Conservation (phyloP, 306 rosid genomes). For the Comarum palustre region DNA sequence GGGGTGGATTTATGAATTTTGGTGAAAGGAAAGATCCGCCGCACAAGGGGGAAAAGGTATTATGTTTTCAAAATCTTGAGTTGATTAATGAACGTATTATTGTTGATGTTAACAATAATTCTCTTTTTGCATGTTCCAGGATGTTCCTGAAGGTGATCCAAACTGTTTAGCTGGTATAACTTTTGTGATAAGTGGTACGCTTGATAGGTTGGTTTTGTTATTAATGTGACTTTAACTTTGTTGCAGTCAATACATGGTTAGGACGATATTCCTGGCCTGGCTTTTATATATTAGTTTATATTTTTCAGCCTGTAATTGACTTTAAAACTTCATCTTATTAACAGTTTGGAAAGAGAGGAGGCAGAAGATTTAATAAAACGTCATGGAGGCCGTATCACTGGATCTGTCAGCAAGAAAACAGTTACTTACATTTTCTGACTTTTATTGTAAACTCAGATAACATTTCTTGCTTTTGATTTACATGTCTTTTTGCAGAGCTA, state of each 20-base stretch:
- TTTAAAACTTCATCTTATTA: slow-evolving; percentile 17
- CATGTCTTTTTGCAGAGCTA: slow-evolving; percentile 63
- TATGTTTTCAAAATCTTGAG: slow-evolving; percentile 9
- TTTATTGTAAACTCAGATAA: slow-evolving; percentile 14
- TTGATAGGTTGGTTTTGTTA: slow-evolving; percentile 63
- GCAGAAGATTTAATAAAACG: slow-evolving; percentile 95
- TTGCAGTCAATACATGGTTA: neutral
- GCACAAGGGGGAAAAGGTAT: slow-evolving; percentile 92
- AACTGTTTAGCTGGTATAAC: slow-evolving; percentile 79
- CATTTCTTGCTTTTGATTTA: slow-evolving; percentile 20
- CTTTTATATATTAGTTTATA: neutral
- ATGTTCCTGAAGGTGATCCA: slow-evolving; percentile 91
- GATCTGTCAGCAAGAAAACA: slow-evolving; percentile 95
- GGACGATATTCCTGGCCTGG: neutral
- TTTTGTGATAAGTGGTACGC: slow-evolving; percentile 94
- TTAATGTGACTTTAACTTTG: neutral
- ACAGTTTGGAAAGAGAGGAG: slow-evolving; percentile 95
- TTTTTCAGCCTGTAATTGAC: slow-evolving; percentile 21
- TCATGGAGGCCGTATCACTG: slow-evolving; percentile 92
- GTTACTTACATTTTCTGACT: slow-evolving; percentile 38
- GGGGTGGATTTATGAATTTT: slow-evolving; percentile 93
- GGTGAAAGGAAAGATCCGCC: slow-evolving; percentile 98
- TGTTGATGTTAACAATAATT: slow-evolving; percentile 24
- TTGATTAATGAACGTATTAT: slow-evolving; percentile 12
- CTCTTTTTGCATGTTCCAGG: slow-evolving; percentile 52